These are phyloP conservation scores for Neurospora sp. DNA, from an alignment of 495 filamentous ascomycete species.

Conservation along the genomic window DNA sequence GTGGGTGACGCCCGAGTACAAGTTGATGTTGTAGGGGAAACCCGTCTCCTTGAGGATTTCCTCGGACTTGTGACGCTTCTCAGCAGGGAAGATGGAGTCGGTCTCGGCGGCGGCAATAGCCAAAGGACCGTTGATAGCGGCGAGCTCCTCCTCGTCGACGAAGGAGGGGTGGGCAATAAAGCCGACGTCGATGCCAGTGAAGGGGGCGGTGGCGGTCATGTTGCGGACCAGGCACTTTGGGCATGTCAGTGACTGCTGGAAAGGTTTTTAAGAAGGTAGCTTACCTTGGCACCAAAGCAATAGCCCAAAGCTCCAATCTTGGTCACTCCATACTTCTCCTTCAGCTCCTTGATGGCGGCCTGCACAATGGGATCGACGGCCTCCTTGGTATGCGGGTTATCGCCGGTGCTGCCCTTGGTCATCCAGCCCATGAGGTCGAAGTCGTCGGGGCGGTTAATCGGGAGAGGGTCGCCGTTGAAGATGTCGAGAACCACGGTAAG, in stretches of 20 bases:
- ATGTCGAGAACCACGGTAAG: constrained; percentile 65
- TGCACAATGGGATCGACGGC: constrained; percentile 45
- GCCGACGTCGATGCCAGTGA: constrained; percentile 43
- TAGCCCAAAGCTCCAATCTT: constrained; percentile 66
- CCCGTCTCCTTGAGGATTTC: constrained; percentile 47
- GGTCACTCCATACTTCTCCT: constrained; percentile 44
- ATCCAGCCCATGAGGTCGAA: constrained; percentile 57
- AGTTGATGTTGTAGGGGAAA: constrained; percentile 68
- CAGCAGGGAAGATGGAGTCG: constrained; percentile 66
- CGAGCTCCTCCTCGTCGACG: constrained; percentile 65
- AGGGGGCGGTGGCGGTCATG: constrained; percentile 10
- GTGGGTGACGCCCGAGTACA: constrained; percentile 66
- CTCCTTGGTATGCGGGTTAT: constrained; percentile 48
- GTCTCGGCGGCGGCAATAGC: constrained; percentile 72
- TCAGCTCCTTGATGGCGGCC: constrained; percentile 34
- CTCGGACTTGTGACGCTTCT: constrained; percentile 54
- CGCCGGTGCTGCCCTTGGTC: constrained; percentile 33
- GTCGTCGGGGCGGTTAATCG: constrained; percentile 43
- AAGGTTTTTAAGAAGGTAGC: neutral
- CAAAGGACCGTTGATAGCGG: constrained; percentile 57
- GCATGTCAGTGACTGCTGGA: neutral
- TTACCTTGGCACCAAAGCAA: constrained; percentile 63
- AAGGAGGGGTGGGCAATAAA: constrained; percentile 71
- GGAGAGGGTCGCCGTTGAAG: constrained; percentile 61
- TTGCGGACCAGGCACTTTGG: constrained; percentile 36